Base-by-base conservation (phyloP, 306 rosid species). In the Acacia melanoxylon region DNA sequence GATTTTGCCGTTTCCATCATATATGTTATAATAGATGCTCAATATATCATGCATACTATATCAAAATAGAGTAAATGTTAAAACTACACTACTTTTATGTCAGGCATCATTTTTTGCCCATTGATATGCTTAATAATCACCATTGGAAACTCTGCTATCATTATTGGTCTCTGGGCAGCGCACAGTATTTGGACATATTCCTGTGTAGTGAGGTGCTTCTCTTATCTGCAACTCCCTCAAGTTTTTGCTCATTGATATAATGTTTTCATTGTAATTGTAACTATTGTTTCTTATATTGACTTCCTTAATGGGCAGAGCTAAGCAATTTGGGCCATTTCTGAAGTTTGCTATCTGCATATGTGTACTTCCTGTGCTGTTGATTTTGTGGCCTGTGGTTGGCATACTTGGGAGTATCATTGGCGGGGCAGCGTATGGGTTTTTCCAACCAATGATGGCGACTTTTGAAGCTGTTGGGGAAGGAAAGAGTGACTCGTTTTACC, bases 381-480 rank as follows among this genome's bases (percentile, higher is more conserved):
- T 90, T 78, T 73, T 59, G 67, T 96, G 90, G 92, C 99, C 94
- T 5, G 77, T 87, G 70, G 70, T 92, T 62, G 97, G 97, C 58
- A 93, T 96, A 63, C 49, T 90, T 82, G 97, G 94, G 84, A 93
- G 99, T 70, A 45, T 93, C 46, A 72, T 93, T 3, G 97, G 98
- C 6, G 99, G 99, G 71, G 94, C 91, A 16, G 94, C 89, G 22
- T 93, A 75, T 78, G 99, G 99, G 72, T 88, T 84, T 67, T 62
- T 92, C 85, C 86, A 94, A 25, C 98, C 99, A 8, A 83, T 92
- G 75, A 81, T 90, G 79, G 92, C 90, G 73, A 96, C 99, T 67
- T 92, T 96, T 87, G 83, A 90, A 76, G 98, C 97, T 63, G 91
- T 93, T 72, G 94, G 93, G 83, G 99, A 87, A 86, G 98, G 94